These are phyloP conservation scores for Calocera viscosa DNA, from an alignment of 768 basidiomycete species.

Conservation along the genomic window DNA sequence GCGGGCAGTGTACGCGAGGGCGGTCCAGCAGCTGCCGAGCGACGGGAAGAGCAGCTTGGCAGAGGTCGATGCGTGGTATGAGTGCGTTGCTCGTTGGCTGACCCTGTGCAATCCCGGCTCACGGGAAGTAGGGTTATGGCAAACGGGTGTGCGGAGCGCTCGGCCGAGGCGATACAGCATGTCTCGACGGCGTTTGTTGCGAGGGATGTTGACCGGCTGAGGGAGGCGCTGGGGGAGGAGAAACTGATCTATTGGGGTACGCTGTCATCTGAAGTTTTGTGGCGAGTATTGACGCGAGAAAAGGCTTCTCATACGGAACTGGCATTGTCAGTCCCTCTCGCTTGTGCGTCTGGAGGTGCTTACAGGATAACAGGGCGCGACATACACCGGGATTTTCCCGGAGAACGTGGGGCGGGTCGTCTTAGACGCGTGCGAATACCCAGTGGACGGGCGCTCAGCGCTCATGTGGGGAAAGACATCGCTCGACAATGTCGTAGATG, in stretches of 20 bases:
- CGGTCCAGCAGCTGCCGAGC: neutral
- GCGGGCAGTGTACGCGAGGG: neutral
- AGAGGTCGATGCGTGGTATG: neutral
- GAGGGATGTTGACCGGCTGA: neutral
- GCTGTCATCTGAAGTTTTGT: neutral
- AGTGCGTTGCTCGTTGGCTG: neutral
- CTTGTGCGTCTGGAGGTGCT: too few relatives aligned
- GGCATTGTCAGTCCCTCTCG: conserved; percentile 2
- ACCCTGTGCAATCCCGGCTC: too few relatives aligned
- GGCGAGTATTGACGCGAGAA: neutral
- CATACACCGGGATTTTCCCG: conserved; percentile 16
- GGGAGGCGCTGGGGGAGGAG: neutral
- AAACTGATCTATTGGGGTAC: conserved; percentile 9
- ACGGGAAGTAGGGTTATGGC: neutral
- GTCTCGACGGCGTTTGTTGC: conserved; percentile 15
- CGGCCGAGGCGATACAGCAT: conserved; percentile 7
- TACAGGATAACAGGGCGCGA: neutral
- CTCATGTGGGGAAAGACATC: conserved; percentile 13
- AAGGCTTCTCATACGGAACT: conserved; percentile 13
- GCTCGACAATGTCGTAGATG: conserved; percentile 9
- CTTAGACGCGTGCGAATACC: conserved; percentile 13
- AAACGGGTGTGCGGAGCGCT: conserved; percentile 6
- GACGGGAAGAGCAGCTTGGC: neutral
- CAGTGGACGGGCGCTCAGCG: conserved; percentile 10
- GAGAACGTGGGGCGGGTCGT: conserved; percentile 13